These are phyloP conservation scores for Yamadazyma phyllophila DNA, from an alignment of 805 yeast genomes.

Conservation along the genomic window DNA sequence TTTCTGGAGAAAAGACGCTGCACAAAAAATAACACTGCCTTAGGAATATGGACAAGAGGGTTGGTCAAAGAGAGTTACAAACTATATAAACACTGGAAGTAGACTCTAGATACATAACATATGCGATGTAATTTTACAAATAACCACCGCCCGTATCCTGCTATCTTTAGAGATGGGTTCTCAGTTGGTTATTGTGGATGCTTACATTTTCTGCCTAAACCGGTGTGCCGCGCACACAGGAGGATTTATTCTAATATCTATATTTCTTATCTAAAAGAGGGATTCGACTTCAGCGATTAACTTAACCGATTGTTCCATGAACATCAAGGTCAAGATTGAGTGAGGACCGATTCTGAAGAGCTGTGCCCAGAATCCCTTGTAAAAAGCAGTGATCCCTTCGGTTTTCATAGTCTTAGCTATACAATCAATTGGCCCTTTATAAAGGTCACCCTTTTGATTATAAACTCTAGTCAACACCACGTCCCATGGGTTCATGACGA, in stretches of 20 bases:
- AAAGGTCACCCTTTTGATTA: slow-evolving; percentile 87
- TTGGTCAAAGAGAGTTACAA: no score
- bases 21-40: background rate
- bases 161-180: no score
- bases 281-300: slow-evolving; percentile 36
- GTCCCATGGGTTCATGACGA: slow-evolving; percentile 98
- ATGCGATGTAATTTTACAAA: no score
- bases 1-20: slow-evolving; percentile 2
- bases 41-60: background rate
- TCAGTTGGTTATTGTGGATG: no score
- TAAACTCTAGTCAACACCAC: slow-evolving; percentile 92
- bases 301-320: slow-evolving; percentile 94
- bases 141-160: background rate
- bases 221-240: background rate
- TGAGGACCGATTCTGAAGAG: slow-evolving; percentile 92
- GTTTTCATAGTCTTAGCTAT: slow-evolving; percentile 71
- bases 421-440: slow-evolving; percentile 88
- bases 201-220: no score
- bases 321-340: slow-evolving; percentile 82
- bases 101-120: no score
- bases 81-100: no score
- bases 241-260: background rate
- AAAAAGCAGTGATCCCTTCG: slow-evolving; percentile 86
- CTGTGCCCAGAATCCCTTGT: slow-evolving; percentile 95
- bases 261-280: slow-evolving; percentile 4